Base-by-base conservation (phyloP, 768 basidiomycete species). In the Cantharellus cinnabarinus region DNA sequence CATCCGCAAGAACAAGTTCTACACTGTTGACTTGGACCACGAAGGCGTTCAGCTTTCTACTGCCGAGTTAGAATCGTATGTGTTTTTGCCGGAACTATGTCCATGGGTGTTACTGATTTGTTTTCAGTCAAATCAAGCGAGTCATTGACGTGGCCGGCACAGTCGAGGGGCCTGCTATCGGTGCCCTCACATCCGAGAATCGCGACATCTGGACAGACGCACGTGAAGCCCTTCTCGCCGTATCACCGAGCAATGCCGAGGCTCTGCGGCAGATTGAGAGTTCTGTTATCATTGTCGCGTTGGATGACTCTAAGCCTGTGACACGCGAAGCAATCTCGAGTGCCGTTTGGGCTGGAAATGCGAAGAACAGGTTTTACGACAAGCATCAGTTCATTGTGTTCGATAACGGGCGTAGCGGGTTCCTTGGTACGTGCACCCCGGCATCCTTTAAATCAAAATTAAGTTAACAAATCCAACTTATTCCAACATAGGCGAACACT, bases 331-430 rank as follows among this genome's bases (percentile, higher is more conserved):
- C 87, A 38, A 75, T 85, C 7, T 85, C 85, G 59, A 85, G 85
- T 82, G 74, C 71, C 20, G 79, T 80, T 55, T 97, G 94, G 91
- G 82, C 82, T 34, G 94, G 91, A 40, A 79, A 94, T 64, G 93
- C 89, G 34, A 74, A 81, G 56, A 95, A 94, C 69, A 74, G 94
- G 61, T 99, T 85, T 76, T 97, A 83, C 67, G 95, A 98, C 74
- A 99, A 99, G 71, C 94, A 98, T 67, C 88, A 98, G 67, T 66
- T 97, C 58, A 80, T 99, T 65, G 88, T 99, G 4, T 94, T 88
- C 67, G 89, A 90, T 61, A 90, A 91, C 64, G 95, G 90, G 52
- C 87, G 89, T 42, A 90, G 89, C 34, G 94, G 87, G 0, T 99
- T 98, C 77, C 72, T 89, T 0, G 87, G 87, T 42, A 83, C 37